Base-by-base conservation (phyloP, 306 rosid species). In the Lagenaria siceraria region DNA sequence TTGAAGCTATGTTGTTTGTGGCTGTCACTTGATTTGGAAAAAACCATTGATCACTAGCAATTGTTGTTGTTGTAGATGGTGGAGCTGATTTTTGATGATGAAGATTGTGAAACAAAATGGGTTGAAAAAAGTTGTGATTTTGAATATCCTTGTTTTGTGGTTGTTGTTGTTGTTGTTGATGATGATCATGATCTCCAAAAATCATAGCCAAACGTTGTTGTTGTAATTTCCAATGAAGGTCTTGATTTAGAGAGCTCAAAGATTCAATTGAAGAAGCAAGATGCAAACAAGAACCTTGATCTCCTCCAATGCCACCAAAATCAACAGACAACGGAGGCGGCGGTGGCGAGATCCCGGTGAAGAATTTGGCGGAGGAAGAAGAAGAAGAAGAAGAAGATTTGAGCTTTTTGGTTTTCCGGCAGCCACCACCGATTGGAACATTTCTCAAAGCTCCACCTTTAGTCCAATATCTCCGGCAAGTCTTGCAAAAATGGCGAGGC, bases 401-500 rank as follows among this genome's bases (percentile, higher is more conserved):
- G 2, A 87, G 66, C 81, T 88, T 90, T 82, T 95, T 95, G 92
- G 83, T 92, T 87, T 90, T 95, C 59, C 98, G 84, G 86, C 98
- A 92, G 1, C 98, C 97, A 1, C 98, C 98, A 0, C 98, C 98
- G 11, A 95, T 83, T 7, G 98, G 98, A 18, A 95, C 96, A 83
- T 89, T 95, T 35, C 98, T 86, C 49, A 95, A 78, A 53, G 98
- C 95, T 1, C 98, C 98, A 19, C 96, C 98, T 79, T 88, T 90
- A 56, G 98, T 95, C 98, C 98, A 95, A 86, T 95, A 95, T 59
- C 98, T 83, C 49, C 98, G 81, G 72, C 98, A 95, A 2, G 97
- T 95, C 82, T 95, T 95, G 89, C 98, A 95, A 87, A 95, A 95
- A 76, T 91, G 96, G 31, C 98, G 77, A 0, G 98, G 98, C 79